These are phyloP conservation scores for Ciborinia camelliae DNA, from an alignment of 2,329 filamentous ascomycete genomes.

Conservation along the genomic window DNA sequence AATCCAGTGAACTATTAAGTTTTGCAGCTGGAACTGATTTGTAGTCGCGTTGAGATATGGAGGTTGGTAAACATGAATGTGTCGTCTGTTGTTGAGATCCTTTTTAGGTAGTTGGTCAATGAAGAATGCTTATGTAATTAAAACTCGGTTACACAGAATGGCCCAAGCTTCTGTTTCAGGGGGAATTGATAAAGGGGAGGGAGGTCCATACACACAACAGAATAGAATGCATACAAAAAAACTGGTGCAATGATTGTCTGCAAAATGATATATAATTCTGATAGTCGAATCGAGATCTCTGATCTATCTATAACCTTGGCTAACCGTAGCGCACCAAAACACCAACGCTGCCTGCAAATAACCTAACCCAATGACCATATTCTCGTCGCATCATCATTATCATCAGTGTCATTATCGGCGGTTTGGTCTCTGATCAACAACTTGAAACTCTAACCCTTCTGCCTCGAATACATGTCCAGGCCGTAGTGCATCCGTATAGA, in stretches of 20 bases:
- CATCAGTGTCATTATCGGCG: background rate
- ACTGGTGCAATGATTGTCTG: background rate
- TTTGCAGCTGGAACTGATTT: too few relatives aligned
- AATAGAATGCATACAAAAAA: background rate
- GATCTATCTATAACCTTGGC: background rate
- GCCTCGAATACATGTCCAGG: constrained; percentile 58
- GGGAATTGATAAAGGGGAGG: background rate
- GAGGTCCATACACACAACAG: background rate
- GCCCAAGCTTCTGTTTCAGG: background rate
- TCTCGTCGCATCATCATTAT: background rate
- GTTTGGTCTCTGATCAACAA: constrained; percentile 57
- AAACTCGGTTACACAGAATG: background rate
- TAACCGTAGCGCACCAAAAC: background rate
- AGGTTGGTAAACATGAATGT: too few relatives aligned
- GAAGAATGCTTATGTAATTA: background rate
- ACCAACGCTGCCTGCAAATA: background rate
- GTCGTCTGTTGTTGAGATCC: too few relatives aligned
- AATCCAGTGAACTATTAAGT: too few relatives aligned
- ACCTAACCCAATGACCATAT: background rate
- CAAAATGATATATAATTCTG: background rate
- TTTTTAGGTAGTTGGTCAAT: too few relatives aligned
- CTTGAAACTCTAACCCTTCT: constrained; percentile 57
- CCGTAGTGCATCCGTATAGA: constrained; percentile 44
- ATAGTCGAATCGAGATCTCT: background rate
- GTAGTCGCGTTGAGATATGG: too few relatives aligned